Base-by-base conservation (phyloP, 2,329 filamentous ascomycete species). In the Tolypocladium inflatum region DNA sequence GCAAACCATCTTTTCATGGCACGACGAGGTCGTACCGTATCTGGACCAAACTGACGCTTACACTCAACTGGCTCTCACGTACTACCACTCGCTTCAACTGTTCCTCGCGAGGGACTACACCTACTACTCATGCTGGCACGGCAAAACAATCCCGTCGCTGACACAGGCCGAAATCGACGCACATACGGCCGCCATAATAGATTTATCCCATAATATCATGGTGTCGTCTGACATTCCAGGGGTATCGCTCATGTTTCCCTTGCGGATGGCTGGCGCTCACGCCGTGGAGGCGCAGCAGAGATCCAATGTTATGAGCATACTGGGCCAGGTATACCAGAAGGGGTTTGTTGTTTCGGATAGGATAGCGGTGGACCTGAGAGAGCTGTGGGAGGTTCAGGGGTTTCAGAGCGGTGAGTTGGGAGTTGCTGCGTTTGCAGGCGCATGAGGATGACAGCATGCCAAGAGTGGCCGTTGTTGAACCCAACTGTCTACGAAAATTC, bases 311-410 rank as follows among this genome's bases (percentile, higher is more conserved):
- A 0, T 63, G 0, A 35, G 11, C 0, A 0, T 64, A 0, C 61
- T 70, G 0, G 10, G 50, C 4, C 42, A 30, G 0, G 55, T 70
- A 2, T 58, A 63, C 13, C 56, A 56, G 2, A 58, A 60, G 11
- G 67, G 68, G 2, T 70, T 68, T 1, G 37, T 64, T 1, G 63
- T 68, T 0, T 64, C 67, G 0, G 59, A 63, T 1, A 62, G 61
- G 23, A 64, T 70, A 5, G 56, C 45, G 1, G 4, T 50, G 2
- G 67, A 70, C 13, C 55, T 70, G 19, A 19, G 57, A 2, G 61
- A 64, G 6, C n/a, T 64, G 0, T 69, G 66, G 66, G 7, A 59
- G 0, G 61, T 58, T 37, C 37, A 43, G 23, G 26, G 43, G 26
- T 30, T 19, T 8, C 45, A 30, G 45, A 17, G 23, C 2, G 45